Percentiles rank a stretch among this genome's conserved stretches.
These are phyloP conservation scores for Kazachstania psychrophila DNA, from an alignment of 805 yeast genomes.

Conservation along the genomic window DNA sequence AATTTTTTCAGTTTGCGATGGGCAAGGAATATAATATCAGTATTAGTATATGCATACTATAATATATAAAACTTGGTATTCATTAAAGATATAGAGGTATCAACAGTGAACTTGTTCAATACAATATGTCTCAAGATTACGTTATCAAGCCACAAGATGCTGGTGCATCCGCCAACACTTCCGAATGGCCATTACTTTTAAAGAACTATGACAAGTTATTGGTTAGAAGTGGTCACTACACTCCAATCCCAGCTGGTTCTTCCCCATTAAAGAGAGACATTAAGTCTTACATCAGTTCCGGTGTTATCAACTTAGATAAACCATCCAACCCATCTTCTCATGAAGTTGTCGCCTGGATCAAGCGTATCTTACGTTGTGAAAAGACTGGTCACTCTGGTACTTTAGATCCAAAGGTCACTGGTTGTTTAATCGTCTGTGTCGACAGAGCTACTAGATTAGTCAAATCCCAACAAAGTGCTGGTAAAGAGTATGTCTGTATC, in stretches of 20 bases:
- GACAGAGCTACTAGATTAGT: constrained; percentile 98
- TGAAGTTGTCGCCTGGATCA: constrained; percentile 99
- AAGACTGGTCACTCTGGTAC: constrained; percentile 99
- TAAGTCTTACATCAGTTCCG: constrained; percentile 80
- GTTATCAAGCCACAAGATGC: constrained; percentile 83
- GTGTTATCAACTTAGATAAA: constrained; percentile 94
- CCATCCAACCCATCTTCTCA: constrained; percentile 98
- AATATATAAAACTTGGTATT: background rate
- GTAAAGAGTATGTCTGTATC: constrained; percentile 98
- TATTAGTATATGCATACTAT: background rate
- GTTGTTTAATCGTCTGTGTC: constrained; percentile 95
- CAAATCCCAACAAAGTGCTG: constrained; percentile 98
- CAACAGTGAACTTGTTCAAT: no score
- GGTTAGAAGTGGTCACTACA: constrained; percentile 94
- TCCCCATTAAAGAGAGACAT: constrained; percentile 92
- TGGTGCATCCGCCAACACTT: constrained; percentile 73
- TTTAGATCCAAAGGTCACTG: constrained; percentile 96
- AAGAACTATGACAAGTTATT: constrained; percentile 89
- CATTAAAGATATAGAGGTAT: background rate
- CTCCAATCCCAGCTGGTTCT: constrained; percentile 94
- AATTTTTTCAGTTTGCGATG: constrained; percentile 4
- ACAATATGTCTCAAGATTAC: constrained; percentile 52
- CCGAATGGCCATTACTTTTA: constrained; percentile 91
- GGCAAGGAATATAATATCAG: background rate
- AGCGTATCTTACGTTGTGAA: constrained; percentile 88